Percentiles rank a stretch among this genome's conserved stretches.
Evolutionary conservation across 2,329 filamentous ascomycete species (phyloP).

Genomic region (Sordariomycetes sp.): DNA sequence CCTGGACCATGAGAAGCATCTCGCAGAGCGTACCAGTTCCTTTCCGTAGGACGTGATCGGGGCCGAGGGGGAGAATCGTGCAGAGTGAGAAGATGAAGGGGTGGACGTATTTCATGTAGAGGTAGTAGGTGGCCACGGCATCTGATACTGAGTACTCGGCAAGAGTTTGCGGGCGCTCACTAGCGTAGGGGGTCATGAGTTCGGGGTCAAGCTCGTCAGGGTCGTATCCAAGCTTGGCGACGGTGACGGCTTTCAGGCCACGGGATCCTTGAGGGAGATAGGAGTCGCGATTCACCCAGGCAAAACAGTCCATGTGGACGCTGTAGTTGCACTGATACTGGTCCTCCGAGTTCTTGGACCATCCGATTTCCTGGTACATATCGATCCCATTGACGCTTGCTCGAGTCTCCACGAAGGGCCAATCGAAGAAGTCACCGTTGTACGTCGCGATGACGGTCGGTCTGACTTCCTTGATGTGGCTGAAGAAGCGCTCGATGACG

Average conservation of each 20-base stretch:
- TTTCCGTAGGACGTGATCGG: slow-evolving; percentile 87
- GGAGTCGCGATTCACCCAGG: slow-evolving; percentile 98
- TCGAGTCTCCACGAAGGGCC: slow-evolving; percentile 92
- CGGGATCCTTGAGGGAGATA: slow-evolving; percentile 95
- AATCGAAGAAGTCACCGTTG: slow-evolving; percentile 99
- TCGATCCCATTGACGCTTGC: slow-evolving; percentile 93
- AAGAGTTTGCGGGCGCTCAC: slow-evolving; percentile 82
- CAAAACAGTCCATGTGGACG: slow-evolving; percentile 97
- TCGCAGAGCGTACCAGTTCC: slow-evolving; percentile 98
- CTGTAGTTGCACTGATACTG: slow-evolving; percentile 95
- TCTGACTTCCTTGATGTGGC: slow-evolving; percentile 86
- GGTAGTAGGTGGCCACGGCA: slow-evolving; percentile 94
- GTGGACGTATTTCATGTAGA: slow-evolving; percentile 99
- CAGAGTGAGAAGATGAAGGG: slow-evolving; percentile 98
- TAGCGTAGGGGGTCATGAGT: slow-evolving; percentile 88
- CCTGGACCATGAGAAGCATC: slow-evolving; percentile 98
- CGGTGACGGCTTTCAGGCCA: slow-evolving; percentile 93
- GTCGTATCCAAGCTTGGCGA: slow-evolving; percentile 95
- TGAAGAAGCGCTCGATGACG: slow-evolving; percentile 82
- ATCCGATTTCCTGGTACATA: slow-evolving; percentile 98
- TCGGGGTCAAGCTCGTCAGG: slow-evolving; percentile 96
- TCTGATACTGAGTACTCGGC: slow-evolving; percentile 98
- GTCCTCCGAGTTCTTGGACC: slow-evolving; percentile 89
- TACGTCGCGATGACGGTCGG: slow-evolving; percentile 99
- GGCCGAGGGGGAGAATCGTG: slow-evolving; percentile 86